phyloP scores from a whole-genome alignment of 176 grass and related monocot genomes.

The Miscanthus lutarioriparius region DNA sequence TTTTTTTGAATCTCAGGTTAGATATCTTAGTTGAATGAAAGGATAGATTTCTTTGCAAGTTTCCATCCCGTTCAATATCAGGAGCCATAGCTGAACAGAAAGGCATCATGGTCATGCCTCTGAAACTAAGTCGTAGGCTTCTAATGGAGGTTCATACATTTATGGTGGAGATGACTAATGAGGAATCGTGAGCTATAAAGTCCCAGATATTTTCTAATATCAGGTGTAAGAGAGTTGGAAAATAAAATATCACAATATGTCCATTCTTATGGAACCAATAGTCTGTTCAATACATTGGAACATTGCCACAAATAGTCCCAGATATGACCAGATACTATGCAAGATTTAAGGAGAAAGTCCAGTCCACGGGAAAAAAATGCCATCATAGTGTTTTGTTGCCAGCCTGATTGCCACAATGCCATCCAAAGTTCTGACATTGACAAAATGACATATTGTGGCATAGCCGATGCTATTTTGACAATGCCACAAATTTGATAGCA shows the following conservation, averaged over 20 bases:
- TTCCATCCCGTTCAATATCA: constrained; percentile 25
- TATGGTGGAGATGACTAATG: neutral
- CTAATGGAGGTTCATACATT: neutral
- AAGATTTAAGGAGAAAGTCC: neutral
- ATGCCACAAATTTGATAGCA: neutral
- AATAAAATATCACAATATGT: neutral
- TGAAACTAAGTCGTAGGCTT: neutral
- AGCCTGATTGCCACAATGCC: neutral
- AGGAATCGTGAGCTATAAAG: neutral
- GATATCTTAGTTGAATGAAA: neutral
- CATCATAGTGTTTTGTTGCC: neutral
- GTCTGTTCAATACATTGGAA: constrained; percentile 6
- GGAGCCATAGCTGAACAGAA: neutral
- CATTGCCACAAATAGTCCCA: too few relatives aligned
- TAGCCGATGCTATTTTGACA: neutral
- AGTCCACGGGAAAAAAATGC: neutral
- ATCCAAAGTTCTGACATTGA: neutral
- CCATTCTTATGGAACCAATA: neutral
- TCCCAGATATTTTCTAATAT: neutral
- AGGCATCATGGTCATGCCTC: neutral
- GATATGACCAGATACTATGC: neutral
- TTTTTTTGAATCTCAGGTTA: too few relatives aligned
- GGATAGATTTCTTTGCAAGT: neutral
- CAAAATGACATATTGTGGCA: neutral
- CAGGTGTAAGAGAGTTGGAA: neutral